These are phyloP conservation scores for Shiraia sp. DNA, from an alignment of 2,329 filamentous ascomycete species.

Conservation along the genomic window DNA sequence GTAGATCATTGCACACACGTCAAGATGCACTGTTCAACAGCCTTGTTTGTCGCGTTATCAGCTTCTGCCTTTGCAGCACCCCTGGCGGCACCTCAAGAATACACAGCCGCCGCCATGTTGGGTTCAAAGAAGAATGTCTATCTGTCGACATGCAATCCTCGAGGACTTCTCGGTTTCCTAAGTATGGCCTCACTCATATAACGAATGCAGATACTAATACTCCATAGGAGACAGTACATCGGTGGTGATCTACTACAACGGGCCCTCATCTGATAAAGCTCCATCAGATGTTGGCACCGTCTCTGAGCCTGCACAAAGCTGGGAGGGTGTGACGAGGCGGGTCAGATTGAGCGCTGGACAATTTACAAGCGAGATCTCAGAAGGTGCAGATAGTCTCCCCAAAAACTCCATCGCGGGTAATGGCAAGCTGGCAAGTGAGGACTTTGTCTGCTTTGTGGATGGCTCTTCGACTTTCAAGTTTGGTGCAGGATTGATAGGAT, in stretches of 20 bases:
- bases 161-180: conserved; percentile 3
- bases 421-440: conserved; percentile 14
- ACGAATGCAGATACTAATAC: not conserved
- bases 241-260: conserved; percentile 13
- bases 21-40: conserved; percentile 3
- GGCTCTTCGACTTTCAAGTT: conserved; percentile 13
- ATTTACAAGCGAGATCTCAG: conserved; percentile 13
- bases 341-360: not conserved
- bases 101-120: not conserved
- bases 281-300: conserved; percentile 8
- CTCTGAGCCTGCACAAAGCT: not conserved
- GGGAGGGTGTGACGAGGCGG: conserved; percentile 4
- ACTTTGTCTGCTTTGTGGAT: conserved; percentile 22
- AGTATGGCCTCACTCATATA: not conserved
- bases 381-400: conserved; percentile 6
- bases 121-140: conserved; percentile 14
- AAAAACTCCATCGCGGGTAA: conserved; percentile 17
- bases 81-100: conserved; percentile 2
- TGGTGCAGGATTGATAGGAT: conserved; percentile 5
- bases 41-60: conserved; percentile 3
- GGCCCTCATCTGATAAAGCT: conserved; percentile 1
- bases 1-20: not conserved
- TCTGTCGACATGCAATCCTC: conserved; percentile 16
- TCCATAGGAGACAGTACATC: conserved; percentile 6
- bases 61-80: conserved; percentile 1